Conservation (phyloP, 768 basidiomycete genomes). For the Calocybe cyanea region DNA sequence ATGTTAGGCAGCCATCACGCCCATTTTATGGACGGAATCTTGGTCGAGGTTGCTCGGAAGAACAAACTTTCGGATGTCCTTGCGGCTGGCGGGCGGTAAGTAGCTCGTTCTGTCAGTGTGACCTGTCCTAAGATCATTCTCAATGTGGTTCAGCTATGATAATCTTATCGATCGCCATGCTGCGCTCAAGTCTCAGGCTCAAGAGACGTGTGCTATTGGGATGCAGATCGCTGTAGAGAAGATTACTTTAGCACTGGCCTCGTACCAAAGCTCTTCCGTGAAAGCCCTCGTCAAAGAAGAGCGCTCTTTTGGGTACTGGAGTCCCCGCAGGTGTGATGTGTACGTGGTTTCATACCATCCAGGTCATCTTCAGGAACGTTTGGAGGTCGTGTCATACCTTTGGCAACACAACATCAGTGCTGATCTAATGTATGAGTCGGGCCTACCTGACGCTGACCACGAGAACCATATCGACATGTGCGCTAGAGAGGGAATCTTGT, state of each 20-base stretch:
- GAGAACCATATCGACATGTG: conserved; percentile 68
- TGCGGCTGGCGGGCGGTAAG: conserved; percentile 78
- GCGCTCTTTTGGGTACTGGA: conserved; percentile 85
- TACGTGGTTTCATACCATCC: conserved; percentile 78
- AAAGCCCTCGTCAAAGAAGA: conserved; percentile 72
- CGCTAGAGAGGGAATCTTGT: conserved; percentile 82
- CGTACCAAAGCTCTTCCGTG: conserved; percentile 66
- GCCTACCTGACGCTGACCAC: conserved; percentile 55
- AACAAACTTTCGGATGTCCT: conserved; percentile 67
- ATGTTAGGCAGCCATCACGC: conserved; percentile 65
- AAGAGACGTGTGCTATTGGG: conserved; percentile 62
- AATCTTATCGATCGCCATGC: conserved; percentile 60
- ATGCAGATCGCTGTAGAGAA: conserved; percentile 78
- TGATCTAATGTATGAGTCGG: conserved; percentile 84
- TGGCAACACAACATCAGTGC: conserved; percentile 84
- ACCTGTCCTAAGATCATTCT: background rate
- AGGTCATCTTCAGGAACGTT: conserved; percentile 71
- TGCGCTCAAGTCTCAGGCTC: conserved; percentile 48
- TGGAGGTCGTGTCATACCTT: conserved; percentile 71
- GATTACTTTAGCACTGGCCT: conserved; percentile 64
- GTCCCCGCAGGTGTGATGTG: conserved; percentile 85
- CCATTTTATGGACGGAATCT: conserved; percentile 69
- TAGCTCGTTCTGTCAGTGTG: background rate
- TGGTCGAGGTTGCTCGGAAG: conserved; percentile 70
- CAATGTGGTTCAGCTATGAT: conserved; percentile 54